Evolutionary conservation across 176 grass and related monocot species (phyloP).

Genomic region (Eleusine coracana): DNA sequence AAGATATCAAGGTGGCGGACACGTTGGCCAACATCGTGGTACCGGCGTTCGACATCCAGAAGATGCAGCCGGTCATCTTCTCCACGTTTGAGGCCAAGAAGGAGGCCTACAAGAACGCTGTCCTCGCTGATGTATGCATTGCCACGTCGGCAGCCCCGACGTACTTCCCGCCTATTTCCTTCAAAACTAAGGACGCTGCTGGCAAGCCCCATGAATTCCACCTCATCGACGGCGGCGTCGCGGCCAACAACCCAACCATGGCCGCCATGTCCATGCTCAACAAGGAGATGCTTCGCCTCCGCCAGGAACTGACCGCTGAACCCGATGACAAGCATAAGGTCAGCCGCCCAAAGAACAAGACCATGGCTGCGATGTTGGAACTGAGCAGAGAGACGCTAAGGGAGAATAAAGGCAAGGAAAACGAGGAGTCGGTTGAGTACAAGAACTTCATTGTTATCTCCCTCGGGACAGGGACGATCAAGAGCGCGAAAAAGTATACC

Average conservation of each 20-base stretch:
- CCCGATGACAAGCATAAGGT: too few relatives aligned
- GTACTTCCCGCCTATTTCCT: conserved; percentile 59
- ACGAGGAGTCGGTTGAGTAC: conserved; percentile 39
- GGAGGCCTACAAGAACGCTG: conserved; percentile 44
- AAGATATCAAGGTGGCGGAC: conserved; percentile 32
- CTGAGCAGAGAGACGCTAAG: too few relatives aligned
- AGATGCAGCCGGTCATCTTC: conserved; percentile 63
- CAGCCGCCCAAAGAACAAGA: too few relatives aligned
- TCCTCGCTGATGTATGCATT: conserved; percentile 76
- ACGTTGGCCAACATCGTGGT: conserved; percentile 65
- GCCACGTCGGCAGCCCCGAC: conserved; percentile 70
- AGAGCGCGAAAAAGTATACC: conserved; percentile 46
- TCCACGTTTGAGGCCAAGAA: conserved; percentile 54
- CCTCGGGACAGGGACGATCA: conserved; percentile 49
- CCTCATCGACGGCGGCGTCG: not conserved
- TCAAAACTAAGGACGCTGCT: conserved; percentile 38
- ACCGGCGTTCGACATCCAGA: conserved; percentile 64
- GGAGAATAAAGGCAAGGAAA: conserved; percentile 44
- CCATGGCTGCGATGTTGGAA: too few relatives aligned
- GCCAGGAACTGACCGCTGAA: not conserved
- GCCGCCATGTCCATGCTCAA: not conserved
- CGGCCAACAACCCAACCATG: conserved; percentile 9
- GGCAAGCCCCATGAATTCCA: not conserved
- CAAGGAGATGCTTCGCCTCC: not conserved
- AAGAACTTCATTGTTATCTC: conserved; percentile 60